Evolutionary conservation across 2,329 filamentous ascomycete genomes (phyloP), one percentile per base, ranked within the genome.

Genomic region (Cytospora paraplurivora): DNA sequence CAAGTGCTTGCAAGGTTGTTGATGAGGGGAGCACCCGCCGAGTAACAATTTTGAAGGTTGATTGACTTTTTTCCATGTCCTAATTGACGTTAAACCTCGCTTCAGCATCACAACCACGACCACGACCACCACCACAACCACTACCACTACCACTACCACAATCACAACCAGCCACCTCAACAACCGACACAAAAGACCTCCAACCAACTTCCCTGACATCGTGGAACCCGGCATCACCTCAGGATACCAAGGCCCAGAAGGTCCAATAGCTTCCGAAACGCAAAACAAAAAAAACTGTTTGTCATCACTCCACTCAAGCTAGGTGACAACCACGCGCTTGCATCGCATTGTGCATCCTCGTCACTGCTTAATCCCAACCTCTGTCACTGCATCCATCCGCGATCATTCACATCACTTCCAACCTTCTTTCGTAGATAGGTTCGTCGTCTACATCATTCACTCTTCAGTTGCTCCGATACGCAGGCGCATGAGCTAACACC

Each of bases 1-100:
- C 15, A 13, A 19, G n/a, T n/a, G 41, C 41, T 47, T 47, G 41
- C 41, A 47, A 19, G 41, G 41, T 47, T 47, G 7, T 47, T 4
- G 41, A 47, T 47, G 41, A 47, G 41, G 41, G 41, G 41, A 44
- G 37, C 17, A 47, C 7, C 41, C 41, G 41, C 41, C n/a, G n/a
- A 47, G 41, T 8, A 47, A 47, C 41, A 47, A 47, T 47, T 47
- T 47, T 47, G 41, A 47, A 19, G 41, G 17, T n/a, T 21, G 41
- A 47, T 19, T 47, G 41, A 47, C 41, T 47, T 47, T 47, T 47
- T 47, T n/a, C 38, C 41, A 19, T n/a, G n/a, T n/a, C n/a, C n/a
- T 17, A 17, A 47, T n/a, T 47, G 41, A 47, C 41, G 41, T 47
- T 47, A 44, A 47, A 47, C 41, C 41, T 47, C 41, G 19, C 41